Evolutionary conservation across 345 rosid genomes (phyloP).

Genomic region (Sonneratia caseolaris): DNA sequence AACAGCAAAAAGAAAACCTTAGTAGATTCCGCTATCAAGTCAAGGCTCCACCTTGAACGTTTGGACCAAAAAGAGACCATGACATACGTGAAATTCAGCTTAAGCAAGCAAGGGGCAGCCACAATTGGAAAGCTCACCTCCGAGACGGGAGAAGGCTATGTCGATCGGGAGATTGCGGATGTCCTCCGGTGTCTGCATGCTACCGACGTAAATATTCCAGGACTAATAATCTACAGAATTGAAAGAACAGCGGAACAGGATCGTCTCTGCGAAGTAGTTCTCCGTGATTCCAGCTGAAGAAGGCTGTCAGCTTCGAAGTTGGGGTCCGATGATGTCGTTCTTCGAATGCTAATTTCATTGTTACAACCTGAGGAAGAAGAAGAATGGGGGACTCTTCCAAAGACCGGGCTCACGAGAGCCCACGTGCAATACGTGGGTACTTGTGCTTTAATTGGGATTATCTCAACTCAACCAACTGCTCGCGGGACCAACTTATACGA

Average conservation of each 20-base stretch:
- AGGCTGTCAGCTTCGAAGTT: neutral
- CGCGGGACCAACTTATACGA: no score
- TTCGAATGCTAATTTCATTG: neutral
- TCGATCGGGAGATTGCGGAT: constrained; percentile 87
- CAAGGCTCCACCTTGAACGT: neutral
- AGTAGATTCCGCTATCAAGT: neutral
- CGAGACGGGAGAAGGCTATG: constrained; percentile 86
- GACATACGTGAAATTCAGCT: neutral
- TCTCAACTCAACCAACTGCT: no score
- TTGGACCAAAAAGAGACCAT: neutral
- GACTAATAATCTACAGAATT: neutral
- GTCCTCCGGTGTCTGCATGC: constrained; percentile 58
- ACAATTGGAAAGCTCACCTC: constrained; percentile 34
- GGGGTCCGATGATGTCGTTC: neutral
- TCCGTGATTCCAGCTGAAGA: neutral
- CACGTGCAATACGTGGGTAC: neutral
- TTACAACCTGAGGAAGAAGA: neutral
- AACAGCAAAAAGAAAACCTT: neutral
- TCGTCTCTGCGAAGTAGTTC: neutral
- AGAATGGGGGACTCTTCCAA: neutral
- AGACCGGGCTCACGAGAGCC: neutral
- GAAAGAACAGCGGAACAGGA: neutral
- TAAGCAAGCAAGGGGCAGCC: neutral
- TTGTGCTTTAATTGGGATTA: no score
- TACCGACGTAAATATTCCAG: neutral